A percentile compares a stretch with the other conserved stretches of the same genome.
phyloP scores from a whole-genome alignment of 257 asterid species.

The Gentiana macrophylla region DNA sequence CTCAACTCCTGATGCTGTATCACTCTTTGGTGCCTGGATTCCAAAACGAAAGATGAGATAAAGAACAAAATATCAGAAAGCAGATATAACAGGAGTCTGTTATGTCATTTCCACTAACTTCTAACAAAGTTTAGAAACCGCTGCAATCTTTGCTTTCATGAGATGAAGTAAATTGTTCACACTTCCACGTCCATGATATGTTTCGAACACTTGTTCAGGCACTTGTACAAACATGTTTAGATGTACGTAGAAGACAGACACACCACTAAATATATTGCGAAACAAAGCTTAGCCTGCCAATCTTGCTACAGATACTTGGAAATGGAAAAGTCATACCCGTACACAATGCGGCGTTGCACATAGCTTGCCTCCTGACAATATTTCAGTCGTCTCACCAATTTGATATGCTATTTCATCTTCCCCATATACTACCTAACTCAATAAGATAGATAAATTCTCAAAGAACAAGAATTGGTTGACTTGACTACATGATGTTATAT shows the following conservation, averaged over 20 bases:
- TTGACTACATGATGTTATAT: background rate
- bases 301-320: constrained; percentile 1
- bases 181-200: no score
- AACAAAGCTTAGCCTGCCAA: background rate
- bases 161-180: no score
- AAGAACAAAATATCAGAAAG: background rate
- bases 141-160: no score
- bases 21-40: constrained; percentile 67
- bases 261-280: background rate
- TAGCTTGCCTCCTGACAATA: constrained; percentile 73
- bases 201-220: no score
- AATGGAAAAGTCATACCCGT: constrained; percentile 33
- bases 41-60: background rate
- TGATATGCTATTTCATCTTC: constrained; percentile 87
- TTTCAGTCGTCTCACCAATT: constrained; percentile 90
- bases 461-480: background rate
- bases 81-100: background rate
- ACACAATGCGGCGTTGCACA: constrained; percentile 98
- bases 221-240: no score
- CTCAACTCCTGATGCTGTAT: constrained; percentile 54
- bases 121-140: no score
- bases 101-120: no score
- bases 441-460: constrained; percentile 8
- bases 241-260: no score
- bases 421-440: constrained; percentile 69